Base-by-base conservation (phyloP, 306 rosid species). In the Ziziphus jujuba region DNA sequence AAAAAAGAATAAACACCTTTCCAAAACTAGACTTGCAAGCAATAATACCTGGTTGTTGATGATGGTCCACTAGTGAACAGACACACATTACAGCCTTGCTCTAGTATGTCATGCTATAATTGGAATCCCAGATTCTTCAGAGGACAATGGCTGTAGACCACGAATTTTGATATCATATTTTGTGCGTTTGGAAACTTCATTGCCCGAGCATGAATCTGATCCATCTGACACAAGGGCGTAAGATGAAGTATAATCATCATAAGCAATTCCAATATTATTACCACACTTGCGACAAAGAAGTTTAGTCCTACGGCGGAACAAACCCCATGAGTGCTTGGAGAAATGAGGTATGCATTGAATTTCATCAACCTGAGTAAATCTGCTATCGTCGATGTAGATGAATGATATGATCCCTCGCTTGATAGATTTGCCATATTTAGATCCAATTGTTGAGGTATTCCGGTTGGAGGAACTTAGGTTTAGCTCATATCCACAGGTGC, bases 281-380 rank as follows among this genome's bases (percentile, higher is more conserved):
- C 89, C 83, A 52, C 98, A 93, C 67, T 93, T 88, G 57, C 96
- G 86, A 72, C 98, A 93, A 6, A 88, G 96, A 52, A 93, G 97
- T 82, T 85, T 93, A 3, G 80, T 86, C 82, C 78, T 83, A 25
- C 74, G 80, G 24, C 90, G 88, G 72, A 90, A 90, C 67, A 93
- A 75, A 40, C 97, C 86, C 96, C 90, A 86, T 0, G 88, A 86
- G 22, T 51, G 70, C 82, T 82, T 90, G 7, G 88, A 82, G 72
- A 92, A 79, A 71, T 83, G 84, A 19, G 98, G 98, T 35, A 75
- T 34, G 57, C 91, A 90, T 15, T 81, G 85, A 63, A 88, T 59
- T 81, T 90, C 96, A 65, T 90, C 98, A 28, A 81, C 87, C 64
- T 73, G 87, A 5, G 81, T 77, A 67, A 93, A 90, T 80, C 96